A percentile compares a stretch with the other conserved stretches of the same genome.
These are phyloP conservation scores for Scutellaria galericulata DNA, from an alignment of 257 asterid genomes.

Conservation along the genomic window DNA sequence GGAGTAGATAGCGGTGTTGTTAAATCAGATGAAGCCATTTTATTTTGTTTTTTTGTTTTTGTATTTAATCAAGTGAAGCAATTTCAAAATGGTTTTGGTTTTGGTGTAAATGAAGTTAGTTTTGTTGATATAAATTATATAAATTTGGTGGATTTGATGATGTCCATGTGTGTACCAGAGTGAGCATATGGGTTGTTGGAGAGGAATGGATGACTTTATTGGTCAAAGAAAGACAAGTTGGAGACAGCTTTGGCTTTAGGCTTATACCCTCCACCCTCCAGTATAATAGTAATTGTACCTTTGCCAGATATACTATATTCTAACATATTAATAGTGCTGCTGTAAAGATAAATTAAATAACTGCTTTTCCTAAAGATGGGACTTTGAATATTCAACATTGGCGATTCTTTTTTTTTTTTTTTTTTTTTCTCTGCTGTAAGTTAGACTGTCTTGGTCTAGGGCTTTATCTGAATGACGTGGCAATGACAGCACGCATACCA, in stretches of 20 bases:
- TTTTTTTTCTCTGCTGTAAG: too few relatives aligned
- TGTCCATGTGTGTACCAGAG: not conserved
- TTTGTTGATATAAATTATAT: not conserved
- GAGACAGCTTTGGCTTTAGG: slow-evolving; percentile 41
- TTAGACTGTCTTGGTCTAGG: not conserved
- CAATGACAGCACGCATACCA: slow-evolving; percentile 35
- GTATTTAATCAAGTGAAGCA: not conserved
- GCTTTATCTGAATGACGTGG: slow-evolving; percentile 30
- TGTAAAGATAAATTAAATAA: slow-evolving; percentile 27
- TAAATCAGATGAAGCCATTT: slow-evolving; percentile 19
- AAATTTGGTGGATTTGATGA: not conserved
- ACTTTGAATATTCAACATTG: slow-evolving; percentile 41
- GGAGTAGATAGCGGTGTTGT: slow-evolving; percentile 41
- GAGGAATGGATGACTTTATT: slow-evolving; percentile 26
- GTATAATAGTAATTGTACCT: not conserved
- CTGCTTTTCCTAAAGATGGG: slow-evolving; percentile 32
- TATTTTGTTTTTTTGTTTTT: not conserved
- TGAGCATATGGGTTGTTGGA: slow-evolving; percentile 13
- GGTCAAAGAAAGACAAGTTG: slow-evolving; percentile 43
- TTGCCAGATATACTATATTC: slow-evolving; percentile 31
- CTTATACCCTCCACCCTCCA: slow-evolving; percentile 5
- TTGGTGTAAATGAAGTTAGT: not conserved
- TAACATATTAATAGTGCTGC: not conserved
- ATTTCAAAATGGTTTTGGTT: not conserved
- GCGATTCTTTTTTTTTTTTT: too few relatives aligned